These are phyloP conservation scores for Camelina sativa DNA, from an alignment of 345 rosid genomes.

Conservation along the genomic window DNA sequence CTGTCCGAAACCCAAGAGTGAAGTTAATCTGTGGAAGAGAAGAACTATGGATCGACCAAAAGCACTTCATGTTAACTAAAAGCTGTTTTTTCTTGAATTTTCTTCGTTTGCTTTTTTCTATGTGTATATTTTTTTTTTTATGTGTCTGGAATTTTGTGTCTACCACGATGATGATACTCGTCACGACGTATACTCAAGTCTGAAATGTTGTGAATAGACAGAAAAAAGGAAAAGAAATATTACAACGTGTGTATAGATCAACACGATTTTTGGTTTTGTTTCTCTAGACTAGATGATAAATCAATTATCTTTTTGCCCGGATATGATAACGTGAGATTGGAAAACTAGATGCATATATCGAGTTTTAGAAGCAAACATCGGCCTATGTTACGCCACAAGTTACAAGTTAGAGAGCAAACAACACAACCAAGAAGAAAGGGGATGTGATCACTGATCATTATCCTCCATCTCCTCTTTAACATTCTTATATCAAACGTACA, in stretches of 20 bases:
- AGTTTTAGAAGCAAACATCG: too few relatives aligned
- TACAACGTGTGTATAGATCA: conserved; percentile 4
- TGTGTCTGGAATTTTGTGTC: background rate
- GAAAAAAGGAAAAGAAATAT: background rate
- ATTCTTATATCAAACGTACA: too few relatives aligned
- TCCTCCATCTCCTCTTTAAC: too few relatives aligned
- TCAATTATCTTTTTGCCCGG: background rate
- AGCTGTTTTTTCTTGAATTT: conserved; percentile 10
- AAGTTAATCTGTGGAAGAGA: conserved; percentile 84
- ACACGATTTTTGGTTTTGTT: background rate
- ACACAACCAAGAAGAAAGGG: too few relatives aligned
- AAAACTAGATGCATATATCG: background rate
- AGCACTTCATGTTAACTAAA: conserved; percentile 57
- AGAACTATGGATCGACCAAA: conserved; percentile 72
- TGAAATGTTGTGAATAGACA: conserved; percentile 6
- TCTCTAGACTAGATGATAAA: too few relatives aligned
- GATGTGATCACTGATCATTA: too few relatives aligned
- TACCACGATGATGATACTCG: conserved; percentile 1
- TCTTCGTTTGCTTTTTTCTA: background rate
- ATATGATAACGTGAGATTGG: background rate
- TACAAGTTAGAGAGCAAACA: too few relatives aligned
- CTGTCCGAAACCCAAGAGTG: conserved; percentile 43
- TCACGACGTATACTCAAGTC: conserved; percentile 3
- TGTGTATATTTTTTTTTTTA: background rate
- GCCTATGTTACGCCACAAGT: too few relatives aligned